phyloP scores from a whole-genome alignment of 2,329 filamentous ascomycete species.

The Paecilomyces sp. region DNA sequence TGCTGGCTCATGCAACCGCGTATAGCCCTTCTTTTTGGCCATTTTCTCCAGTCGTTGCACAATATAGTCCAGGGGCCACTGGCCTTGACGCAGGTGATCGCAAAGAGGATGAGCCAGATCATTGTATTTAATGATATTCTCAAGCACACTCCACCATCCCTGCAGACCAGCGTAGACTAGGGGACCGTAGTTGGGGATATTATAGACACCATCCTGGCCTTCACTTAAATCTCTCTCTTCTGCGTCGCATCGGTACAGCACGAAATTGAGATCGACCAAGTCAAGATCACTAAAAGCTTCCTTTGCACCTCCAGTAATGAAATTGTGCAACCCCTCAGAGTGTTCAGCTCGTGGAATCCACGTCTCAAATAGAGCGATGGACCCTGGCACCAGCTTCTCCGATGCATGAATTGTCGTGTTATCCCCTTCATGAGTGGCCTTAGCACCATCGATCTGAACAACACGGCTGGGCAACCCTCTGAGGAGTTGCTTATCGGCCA shows the following conservation, averaged over 20 bases:
- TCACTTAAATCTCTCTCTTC: slow-evolving; percentile 76
- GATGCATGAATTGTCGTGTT: slow-evolving; percentile 75
- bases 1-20: slow-evolving; percentile 57
- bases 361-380: slow-evolving; percentile 91
- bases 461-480: slow-evolving; percentile 80
- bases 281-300: slow-evolving; percentile 68
- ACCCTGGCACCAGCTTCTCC: slow-evolving; percentile 82
- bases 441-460: slow-evolving; percentile 64
- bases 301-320: slow-evolving; percentile 73
- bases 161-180: slow-evolving; percentile 95
- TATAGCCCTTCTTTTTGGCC: slow-evolving; percentile 55
- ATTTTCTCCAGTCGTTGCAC: slow-evolving; percentile 69
- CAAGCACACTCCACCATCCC: slow-evolving; percentile 93
- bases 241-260: slow-evolving; percentile 84
- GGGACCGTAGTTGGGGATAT: slow-evolving; percentile 73
- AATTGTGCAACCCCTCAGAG: slow-evolving; percentile 73
- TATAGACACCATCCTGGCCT: slow-evolving; percentile 80
- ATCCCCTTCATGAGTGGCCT: slow-evolving; percentile 62
- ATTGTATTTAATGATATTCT: slow-evolving; percentile 78
- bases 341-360: slow-evolving; percentile 88
- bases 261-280: slow-evolving; percentile 80
- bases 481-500: slow-evolving; percentile 64
- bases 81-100: slow-evolving; percentile 81
- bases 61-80: slow-evolving; percentile 90
- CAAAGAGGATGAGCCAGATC: slow-evolving; percentile 89